Percentiles rank a stretch among this genome's conserved stretches.
These are phyloP conservation scores for Dactylonectria macrodidyma DNA, from an alignment of 2,329 filamentous ascomycete species.

Conservation along the genomic window DNA sequence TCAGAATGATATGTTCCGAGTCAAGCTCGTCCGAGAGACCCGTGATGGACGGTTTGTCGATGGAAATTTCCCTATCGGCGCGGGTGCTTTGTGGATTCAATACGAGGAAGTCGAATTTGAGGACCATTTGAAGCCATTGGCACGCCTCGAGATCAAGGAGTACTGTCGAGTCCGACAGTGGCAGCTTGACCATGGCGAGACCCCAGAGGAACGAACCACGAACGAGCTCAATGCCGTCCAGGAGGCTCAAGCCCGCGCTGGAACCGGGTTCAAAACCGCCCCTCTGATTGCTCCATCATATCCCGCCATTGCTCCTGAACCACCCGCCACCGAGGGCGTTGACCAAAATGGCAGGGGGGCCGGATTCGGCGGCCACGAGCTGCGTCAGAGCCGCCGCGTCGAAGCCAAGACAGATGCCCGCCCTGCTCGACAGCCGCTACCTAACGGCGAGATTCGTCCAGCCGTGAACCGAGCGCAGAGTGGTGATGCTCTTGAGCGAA, in stretches of 20 bases:
- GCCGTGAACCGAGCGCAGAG: slow-evolving; percentile 41
- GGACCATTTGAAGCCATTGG: slow-evolving; percentile 66
- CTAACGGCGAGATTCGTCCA: slow-evolving; percentile 41
- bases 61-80: slow-evolving; percentile 73
- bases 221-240: slow-evolving; percentile 69
- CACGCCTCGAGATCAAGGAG: slow-evolving; percentile 72
- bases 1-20: slow-evolving; percentile 75
- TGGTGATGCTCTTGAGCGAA: slow-evolving; percentile 60
- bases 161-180: slow-evolving; percentile 74
- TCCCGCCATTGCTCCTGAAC: slow-evolving; percentile 37
- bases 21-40: slow-evolving; percentile 73
- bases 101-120: slow-evolving; percentile 75
- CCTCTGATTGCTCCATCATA: slow-evolving; percentile 44
- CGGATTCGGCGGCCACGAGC: slow-evolving; percentile 54
- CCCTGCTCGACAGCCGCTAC: slow-evolving; percentile 47
- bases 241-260: slow-evolving; percentile 63
- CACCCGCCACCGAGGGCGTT: slow-evolving; percentile 28
- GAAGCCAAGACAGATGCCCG: slow-evolving; percentile 51
- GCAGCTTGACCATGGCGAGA: slow-evolving; percentile 70
- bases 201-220: slow-evolving; percentile 59
- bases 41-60: slow-evolving; percentile 71
- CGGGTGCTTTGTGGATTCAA: slow-evolving; percentile 74
- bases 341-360: slow-evolving; percentile 37
- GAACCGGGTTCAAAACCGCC: slow-evolving; percentile 49
- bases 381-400: slow-evolving; percentile 60